These are phyloP conservation scores for Xylaria sp. DNA, from an alignment of 2,329 filamentous ascomycete genomes.

Conservation along the genomic window DNA sequence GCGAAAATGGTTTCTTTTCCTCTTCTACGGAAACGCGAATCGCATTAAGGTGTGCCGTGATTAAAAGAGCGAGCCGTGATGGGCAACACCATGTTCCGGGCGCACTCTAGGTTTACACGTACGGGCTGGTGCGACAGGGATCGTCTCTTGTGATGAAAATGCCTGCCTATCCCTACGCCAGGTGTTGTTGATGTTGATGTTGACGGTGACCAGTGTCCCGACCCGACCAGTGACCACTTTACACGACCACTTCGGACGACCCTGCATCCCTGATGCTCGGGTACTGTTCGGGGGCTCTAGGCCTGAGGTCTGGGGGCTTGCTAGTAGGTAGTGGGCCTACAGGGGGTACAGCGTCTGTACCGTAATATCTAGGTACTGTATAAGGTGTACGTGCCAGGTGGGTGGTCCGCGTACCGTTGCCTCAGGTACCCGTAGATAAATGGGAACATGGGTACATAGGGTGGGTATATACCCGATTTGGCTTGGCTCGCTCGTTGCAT, in stretches of 20 bases:
- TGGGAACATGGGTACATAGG: too few species aligned
- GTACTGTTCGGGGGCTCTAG: too few species aligned
- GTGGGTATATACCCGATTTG: too few species aligned
- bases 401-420: too few species aligned
- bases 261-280: conserved; percentile 10
- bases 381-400: too few species aligned
- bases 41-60: conserved; percentile 14
- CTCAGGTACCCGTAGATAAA: too few species aligned
- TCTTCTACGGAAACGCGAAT: conserved; percentile 21
- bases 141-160: not conserved
- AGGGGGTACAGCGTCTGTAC: too few species aligned
- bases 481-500: too few species aligned
- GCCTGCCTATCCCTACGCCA: not conserved
- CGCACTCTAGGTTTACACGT: not conserved
- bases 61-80: conserved; percentile 11
- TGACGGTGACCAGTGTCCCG: conserved; percentile 18
- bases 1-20: conserved; percentile 12
- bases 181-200: conserved; percentile 14
- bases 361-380: too few species aligned
- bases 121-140: conserved; percentile 20
- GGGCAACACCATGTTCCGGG: conserved; percentile 20
- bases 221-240: conserved; percentile 12
- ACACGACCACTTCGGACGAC: conserved; percentile 14
- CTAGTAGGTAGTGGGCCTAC: not conserved
- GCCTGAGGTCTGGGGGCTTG: too few species aligned